phyloP scores from a whole-genome alignment of 768 basidiomycete species.

The Amanita rubescens region DNA sequence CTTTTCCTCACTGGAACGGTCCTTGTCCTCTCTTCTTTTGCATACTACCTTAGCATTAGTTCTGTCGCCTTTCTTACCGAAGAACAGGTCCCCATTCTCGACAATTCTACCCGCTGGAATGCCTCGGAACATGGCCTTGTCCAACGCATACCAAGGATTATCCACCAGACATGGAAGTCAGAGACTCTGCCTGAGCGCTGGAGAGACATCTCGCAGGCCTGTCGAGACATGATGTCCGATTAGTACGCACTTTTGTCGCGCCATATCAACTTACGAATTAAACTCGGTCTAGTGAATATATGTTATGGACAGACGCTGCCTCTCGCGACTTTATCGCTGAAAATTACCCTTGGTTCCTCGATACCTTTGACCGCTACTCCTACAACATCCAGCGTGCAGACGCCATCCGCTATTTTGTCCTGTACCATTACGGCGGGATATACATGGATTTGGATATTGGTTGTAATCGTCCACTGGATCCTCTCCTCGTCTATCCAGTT shows the following conservation, averaged over 20 bases:
- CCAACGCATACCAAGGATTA: conserved; percentile 82
- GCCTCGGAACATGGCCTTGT: conserved; percentile 50
- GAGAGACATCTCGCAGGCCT: conserved; percentile 73
- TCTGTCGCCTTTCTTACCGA: conserved; percentile 74
- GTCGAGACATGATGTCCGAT: conserved; percentile 89
- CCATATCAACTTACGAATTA: conserved; percentile 10
- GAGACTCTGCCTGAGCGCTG: conserved; percentile 78
- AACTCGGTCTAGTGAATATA: conserved; percentile 69
- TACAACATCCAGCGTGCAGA: conserved; percentile 95
- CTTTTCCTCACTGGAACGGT: conserved; percentile 84
- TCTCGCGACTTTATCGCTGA: conserved; percentile 86
- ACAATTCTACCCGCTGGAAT: conserved; percentile 54
- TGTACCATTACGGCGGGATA: conserved; percentile 90
- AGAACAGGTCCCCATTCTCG: conserved; percentile 55
- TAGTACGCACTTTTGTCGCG: conserved; percentile 56
- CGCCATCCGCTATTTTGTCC: conserved; percentile 95
- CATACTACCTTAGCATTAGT: conserved; percentile 83
- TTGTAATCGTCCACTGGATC: conserved; percentile 80
- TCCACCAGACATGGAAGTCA: conserved; percentile 99
- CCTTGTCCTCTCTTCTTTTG: conserved; percentile 84
- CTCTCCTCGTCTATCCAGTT: conserved; percentile 77
- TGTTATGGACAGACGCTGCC: conserved; percentile 91
- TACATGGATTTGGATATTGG: conserved; percentile 98
- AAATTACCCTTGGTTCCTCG: conserved; percentile 88
- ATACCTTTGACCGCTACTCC: conserved; percentile 87